Conservation (phyloP, 257 asterid species). For the Coffea eugenioides region DNA sequence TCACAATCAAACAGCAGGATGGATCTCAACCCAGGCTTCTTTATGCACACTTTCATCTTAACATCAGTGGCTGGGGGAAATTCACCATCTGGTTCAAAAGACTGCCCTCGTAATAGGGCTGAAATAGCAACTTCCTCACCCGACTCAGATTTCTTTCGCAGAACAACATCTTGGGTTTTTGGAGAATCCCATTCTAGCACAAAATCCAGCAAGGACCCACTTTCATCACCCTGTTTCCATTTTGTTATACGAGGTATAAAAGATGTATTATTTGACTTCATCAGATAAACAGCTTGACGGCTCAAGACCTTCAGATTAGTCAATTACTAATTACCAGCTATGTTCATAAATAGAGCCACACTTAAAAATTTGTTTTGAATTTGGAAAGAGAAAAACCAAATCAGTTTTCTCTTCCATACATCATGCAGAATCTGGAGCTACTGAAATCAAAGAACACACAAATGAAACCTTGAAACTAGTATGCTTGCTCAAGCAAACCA, state of each 20-base stretch:
- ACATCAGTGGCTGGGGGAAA: constrained; percentile 51
- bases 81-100: constrained; percentile 34
- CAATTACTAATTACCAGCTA: neutral
- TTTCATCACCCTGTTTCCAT: constrained; percentile 43
- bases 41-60: constrained; percentile 74
- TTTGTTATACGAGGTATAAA: neutral
- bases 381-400: neutral
- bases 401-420: neutral
- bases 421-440: neutral
- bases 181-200: constrained; percentile 74
- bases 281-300: neutral
- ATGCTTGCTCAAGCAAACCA: neutral
- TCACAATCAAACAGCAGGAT: constrained; percentile 82
- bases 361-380: neutral
- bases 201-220: constrained; percentile 65
- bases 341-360: neutral
- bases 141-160: constrained; percentile 56
- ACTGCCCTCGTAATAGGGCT: constrained; percentile 55
- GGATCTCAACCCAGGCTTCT: constrained; percentile 73
- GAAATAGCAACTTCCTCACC: constrained; percentile 90
- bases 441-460: neutral
- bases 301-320: neutral
- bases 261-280: neutral
- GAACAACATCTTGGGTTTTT: constrained; percentile 58
- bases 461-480: neutral